A percentile compares a stretch with the other conserved stretches of the same genome.
phyloP scores from a whole-genome alignment of 1,284 basidiomycete genomes.

The Rhodotorula mucilaginosa region DNA sequence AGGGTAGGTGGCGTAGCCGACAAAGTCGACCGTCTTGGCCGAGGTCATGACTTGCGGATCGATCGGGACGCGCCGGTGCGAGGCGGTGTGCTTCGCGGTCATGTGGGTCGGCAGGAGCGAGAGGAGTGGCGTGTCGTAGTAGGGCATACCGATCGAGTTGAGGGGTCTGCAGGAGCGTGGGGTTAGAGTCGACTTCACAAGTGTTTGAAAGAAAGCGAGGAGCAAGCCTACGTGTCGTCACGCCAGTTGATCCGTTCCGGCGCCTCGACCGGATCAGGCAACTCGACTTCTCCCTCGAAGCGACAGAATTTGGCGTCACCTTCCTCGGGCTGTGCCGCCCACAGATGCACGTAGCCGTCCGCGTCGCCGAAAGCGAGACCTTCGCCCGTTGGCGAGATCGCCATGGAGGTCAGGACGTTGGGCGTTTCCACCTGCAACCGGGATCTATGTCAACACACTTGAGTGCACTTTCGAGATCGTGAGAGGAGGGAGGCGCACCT shows the following conservation, averaged over 20 bases:
- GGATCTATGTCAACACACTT: not conserved
- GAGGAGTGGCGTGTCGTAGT: constrained; percentile 73
- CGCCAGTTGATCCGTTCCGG: constrained; percentile 75
- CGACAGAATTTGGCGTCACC: constrained; percentile 52
- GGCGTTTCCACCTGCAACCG: constrained; percentile 53
- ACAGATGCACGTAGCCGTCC: constrained; percentile 78
- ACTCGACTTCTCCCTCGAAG: constrained; percentile 83
- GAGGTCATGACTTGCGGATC: constrained; percentile 70
- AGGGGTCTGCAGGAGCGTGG: constrained; percentile 57
- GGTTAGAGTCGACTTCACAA: constrained; percentile 9
- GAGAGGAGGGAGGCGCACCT: constrained; percentile 53
- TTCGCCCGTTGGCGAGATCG: constrained; percentile 79
- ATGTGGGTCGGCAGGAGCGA: constrained; percentile 61
- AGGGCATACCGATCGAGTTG: constrained; percentile 84
- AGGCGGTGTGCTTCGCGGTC: constrained; percentile 8
- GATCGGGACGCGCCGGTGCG: constrained; percentile 54
- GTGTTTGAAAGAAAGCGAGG: not conserved
- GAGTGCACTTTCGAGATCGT: not conserved
- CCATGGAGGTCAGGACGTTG: constrained; percentile 75
- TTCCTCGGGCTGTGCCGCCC: constrained; percentile 61
- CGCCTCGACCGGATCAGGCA: constrained; percentile 72
- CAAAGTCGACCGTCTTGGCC: constrained; percentile 79
- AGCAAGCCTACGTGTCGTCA: constrained; percentile 64
- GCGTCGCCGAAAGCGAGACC: constrained; percentile 91
- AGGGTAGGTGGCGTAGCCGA: constrained; percentile 70